Evolutionary conservation across 192 early-diverging fungal genomes (phyloP), one percentile per base, ranked within the genome.

Genomic region (Rhizophagus sp.): DNA sequence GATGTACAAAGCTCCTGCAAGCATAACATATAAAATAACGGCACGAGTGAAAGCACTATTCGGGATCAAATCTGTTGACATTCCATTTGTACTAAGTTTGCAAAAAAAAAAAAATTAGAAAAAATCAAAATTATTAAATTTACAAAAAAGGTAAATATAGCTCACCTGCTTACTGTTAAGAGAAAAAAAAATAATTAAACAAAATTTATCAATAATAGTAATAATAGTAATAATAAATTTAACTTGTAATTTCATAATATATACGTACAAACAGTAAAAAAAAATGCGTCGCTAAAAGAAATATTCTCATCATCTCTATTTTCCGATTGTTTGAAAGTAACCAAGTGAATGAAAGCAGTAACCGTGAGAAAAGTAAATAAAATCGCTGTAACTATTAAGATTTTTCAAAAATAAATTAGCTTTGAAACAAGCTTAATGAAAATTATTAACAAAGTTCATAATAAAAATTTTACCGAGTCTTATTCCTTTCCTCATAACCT

Each of bases 301-400:
- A 73, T 52, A n/a, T 86, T 83, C 77, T 86, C 82, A 62, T 86
- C 83, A 68, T 84, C 77, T 50, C 83, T 81, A 83, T 78, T 76
- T 76, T 87, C 84, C 76, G 85, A 82, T 84, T 92, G 90, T 80
- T 88, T 88, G 76, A 84, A 90, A 8, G 92, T 85, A 81, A 89
- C 87, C 13, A 90, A 83, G 61, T 94, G 93, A 13, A 92, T 90
- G 73, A 90, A 90, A 36, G 91, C 93, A 0, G 93, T 88, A 67
- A 94, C 92, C 3, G 91, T 91, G 66, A 93, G 81, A 52, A 94
- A 85, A 1, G 92, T 93, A 61, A 90, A 89, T 41, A 93, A 88
- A 69, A 94, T 92, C 1, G 91, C 86, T 0, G 90, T 85, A 41
- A 86, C 81, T 82, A 69, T 34, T 65, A 19, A 19, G 39, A 44